Conservation (phyloP, 176 grass and related monocot species). For the Pontederia crassipes region DNA sequence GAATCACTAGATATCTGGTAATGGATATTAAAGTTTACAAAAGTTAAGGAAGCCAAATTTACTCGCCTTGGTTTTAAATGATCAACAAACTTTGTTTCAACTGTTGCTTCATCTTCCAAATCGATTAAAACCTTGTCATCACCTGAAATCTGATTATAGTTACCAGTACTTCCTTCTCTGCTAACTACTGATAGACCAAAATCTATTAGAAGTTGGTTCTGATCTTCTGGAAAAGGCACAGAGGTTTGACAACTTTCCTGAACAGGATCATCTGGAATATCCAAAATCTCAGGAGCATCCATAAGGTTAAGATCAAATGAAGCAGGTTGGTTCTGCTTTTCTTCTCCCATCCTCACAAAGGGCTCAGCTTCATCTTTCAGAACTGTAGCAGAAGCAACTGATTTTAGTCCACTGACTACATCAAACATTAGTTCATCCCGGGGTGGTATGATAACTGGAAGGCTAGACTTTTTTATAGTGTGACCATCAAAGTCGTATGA, state of each 20-base stretch:
- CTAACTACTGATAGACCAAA: conserved; percentile 32
- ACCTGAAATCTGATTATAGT: conserved; percentile 30
- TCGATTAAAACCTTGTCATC: conserved; percentile 62
- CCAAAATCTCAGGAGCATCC: conserved; percentile 55
- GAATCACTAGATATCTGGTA: background rate
- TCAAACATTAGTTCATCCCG: conserved; percentile 47
- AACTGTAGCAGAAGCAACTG: conserved; percentile 23
- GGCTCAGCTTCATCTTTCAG: conserved; percentile 27
- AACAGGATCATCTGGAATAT: conserved; percentile 49
- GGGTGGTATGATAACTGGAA: conserved; percentile 27
- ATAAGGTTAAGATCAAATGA: conserved; percentile 95
- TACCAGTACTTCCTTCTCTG: conserved; percentile 14
- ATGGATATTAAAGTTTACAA: background rate
- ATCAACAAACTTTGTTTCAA: conserved; percentile 34
- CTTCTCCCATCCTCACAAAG: conserved; percentile 34
- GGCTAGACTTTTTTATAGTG: conserved; percentile 31
- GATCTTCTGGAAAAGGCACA: conserved; percentile 23
- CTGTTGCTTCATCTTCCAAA: conserved; percentile 65
- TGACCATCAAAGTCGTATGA: conserved; percentile 23
- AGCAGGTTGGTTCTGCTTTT: conserved; percentile 35
- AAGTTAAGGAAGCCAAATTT: background rate
- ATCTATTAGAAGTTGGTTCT: conserved; percentile 30
- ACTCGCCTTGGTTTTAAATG: conserved; percentile 65
- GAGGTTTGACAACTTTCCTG: conserved; percentile 25
- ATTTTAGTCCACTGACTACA: conserved; percentile 40